Evolutionary conservation across 768 basidiomycete species (phyloP).

Genomic region (Rhizopogon vinicolor): DNA sequence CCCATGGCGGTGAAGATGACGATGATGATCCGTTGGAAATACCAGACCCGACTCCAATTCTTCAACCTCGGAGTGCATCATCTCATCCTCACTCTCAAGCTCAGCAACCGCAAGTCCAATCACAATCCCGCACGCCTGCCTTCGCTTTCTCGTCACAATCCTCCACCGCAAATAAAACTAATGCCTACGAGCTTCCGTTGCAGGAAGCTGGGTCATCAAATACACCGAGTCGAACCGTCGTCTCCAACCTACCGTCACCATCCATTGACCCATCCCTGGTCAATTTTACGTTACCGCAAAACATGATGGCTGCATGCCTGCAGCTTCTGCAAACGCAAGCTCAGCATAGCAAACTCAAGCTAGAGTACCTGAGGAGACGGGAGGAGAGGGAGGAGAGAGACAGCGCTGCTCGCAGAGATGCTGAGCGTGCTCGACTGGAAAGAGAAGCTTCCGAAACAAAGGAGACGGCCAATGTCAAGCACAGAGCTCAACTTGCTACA

Average conservation of each 20-base stretch:
- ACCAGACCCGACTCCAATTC: slow-evolving; percentile 27
- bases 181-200: slow-evolving; percentile 11
- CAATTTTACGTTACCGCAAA: slow-evolving; percentile 51
- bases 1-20: slow-evolving; percentile 46
- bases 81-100: slow-evolving; percentile 29
- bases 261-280: slow-evolving; percentile 36
- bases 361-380: slow-evolving; percentile 61
- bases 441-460: slow-evolving; percentile 52
- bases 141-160: slow-evolving; percentile 9
- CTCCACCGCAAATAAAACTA: slow-evolving; percentile 7
- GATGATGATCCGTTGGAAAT: slow-evolving; percentile 47
- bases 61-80: slow-evolving; percentile 27
- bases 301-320: slow-evolving; percentile 50
- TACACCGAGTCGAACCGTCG: slow-evolving; percentile 11
- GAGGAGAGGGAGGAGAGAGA: slow-evolving; percentile 71
- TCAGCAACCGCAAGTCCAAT: slow-evolving; percentile 33
- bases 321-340: slow-evolving; percentile 63
- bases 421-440: slow-evolving; percentile 50
- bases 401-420: slow-evolving; percentile 42
- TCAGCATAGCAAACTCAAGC: slow-evolving; percentile 64
- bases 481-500: slow-evolving; percentile 63
- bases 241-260: slow-evolving; percentile 10
- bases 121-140: slow-evolving; percentile 17
- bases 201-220: slow-evolving; percentile 16
- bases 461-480: slow-evolving; percentile 47